phyloP scores from a whole-genome alignment of 2,329 filamentous ascomycete species.

The Exophiala alcalophila region DNA sequence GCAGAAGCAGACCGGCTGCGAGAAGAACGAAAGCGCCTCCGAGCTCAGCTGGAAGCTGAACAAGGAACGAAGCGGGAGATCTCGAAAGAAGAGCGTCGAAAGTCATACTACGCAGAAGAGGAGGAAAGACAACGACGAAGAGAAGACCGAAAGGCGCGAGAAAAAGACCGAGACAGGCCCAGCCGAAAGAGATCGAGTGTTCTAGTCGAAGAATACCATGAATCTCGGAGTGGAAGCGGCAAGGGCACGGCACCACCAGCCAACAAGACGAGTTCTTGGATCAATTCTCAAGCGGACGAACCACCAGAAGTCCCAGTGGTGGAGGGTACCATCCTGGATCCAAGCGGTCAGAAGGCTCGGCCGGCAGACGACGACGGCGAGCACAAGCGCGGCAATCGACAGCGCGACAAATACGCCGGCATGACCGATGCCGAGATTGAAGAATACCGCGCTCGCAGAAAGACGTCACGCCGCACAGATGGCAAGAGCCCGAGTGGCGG shows the following conservation, averaged over 20 bases:
- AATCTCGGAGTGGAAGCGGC: conserved; percentile 33
- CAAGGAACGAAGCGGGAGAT: conserved; percentile 18
- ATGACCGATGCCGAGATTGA: conserved; percentile 41
- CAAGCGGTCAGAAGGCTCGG: conserved; percentile 32
- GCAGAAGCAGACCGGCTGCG: conserved; percentile 41
- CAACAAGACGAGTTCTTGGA: conserved; percentile 52
- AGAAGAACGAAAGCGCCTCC: conserved; percentile 33
- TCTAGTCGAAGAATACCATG: conserved; percentile 36
- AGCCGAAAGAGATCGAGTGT: conserved; percentile 27
- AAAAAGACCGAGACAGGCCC: conserved; percentile 34
- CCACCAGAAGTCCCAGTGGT: conserved; percentile 49
- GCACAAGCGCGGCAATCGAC: conserved; percentile 36
- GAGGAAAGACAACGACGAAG: conserved; percentile 24
- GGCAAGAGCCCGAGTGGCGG: conserved; percentile 29
- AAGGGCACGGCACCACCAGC: conserved; percentile 30
- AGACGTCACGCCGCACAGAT: conserved; percentile 14
- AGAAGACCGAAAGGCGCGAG: conserved; percentile 36
- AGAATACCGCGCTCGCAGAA: conserved; percentile 35
- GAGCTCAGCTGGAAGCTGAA: conserved; percentile 29
- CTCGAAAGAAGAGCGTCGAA: conserved; percentile 34
- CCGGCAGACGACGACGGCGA: conserved; percentile 21
- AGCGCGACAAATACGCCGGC: conserved; percentile 41
- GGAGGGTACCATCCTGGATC: conserved; percentile 46
- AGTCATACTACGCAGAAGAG: conserved; percentile 34
- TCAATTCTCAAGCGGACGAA: conserved; percentile 47